These are phyloP conservation scores for Wickerhamiella pararugosa DNA, from an alignment of 1,139 yeast species.

Conservation along the genomic window DNA sequence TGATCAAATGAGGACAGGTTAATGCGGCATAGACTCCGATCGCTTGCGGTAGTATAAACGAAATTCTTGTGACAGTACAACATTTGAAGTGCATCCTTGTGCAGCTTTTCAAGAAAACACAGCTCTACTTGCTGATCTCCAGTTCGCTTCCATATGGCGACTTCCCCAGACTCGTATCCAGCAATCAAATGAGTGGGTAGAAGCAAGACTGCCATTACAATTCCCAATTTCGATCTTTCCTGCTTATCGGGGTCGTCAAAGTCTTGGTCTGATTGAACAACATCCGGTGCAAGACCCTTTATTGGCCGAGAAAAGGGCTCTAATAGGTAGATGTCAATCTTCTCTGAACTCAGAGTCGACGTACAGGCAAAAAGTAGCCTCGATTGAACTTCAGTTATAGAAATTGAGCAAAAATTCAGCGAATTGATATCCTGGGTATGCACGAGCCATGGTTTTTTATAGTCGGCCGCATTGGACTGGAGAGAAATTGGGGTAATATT, in stretches of 20 bases:
- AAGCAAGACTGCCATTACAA: constrained; percentile 26
- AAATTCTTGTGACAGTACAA: constrained; percentile 11
- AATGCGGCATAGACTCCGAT: not conserved
- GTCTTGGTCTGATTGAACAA: too few relatives aligned
- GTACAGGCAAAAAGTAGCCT: constrained; percentile 22
- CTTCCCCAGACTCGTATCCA: constrained; percentile 29
- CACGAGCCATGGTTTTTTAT: constrained; percentile 24
- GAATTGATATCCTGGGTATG: constrained; percentile 27
- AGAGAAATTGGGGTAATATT: constrained; percentile 8
- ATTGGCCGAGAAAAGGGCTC: constrained; percentile 16
- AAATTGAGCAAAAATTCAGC: constrained; percentile 26
- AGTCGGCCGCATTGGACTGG: constrained; percentile 12
- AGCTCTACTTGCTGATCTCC: constrained; percentile 4
- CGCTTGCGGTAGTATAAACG: constrained; percentile 2
- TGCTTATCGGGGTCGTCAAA: constrained; percentile 4
- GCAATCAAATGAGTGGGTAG: constrained; percentile 18
- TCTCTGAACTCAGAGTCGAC: constrained; percentile 25
- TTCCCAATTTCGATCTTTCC: constrained; percentile 19
- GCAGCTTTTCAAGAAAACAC: constrained; percentile 16
- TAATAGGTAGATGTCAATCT: constrained; percentile 23
- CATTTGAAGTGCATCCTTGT: constrained; percentile 25
- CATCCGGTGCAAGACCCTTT: constrained; percentile 9
- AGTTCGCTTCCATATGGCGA: constrained; percentile 17
- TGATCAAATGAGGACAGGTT: not conserved
- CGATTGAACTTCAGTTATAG: constrained; percentile 12